Conservation (phyloP, 2,329 filamentous ascomycete species). For the Hypomyces perniciosus region DNA sequence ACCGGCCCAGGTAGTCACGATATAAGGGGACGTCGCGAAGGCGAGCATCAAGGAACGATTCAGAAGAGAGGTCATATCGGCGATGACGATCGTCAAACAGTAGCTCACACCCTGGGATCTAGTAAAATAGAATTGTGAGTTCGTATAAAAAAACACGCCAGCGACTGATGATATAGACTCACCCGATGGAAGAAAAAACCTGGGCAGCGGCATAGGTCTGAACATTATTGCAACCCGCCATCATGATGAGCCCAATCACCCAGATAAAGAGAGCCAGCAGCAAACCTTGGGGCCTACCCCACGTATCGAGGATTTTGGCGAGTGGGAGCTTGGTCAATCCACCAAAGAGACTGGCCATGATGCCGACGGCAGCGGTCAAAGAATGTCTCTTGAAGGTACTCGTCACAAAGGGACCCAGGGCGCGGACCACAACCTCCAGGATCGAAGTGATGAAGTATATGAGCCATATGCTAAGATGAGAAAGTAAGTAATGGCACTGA, state of each 20-base stretch:
- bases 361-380: conserved; percentile 45
- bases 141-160: background rate
- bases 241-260: conserved; percentile 53
- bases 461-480: conserved; percentile 30
- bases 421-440: conserved; percentile 32
- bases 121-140: background rate
- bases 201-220: conserved; percentile 57
- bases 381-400: conserved; percentile 48
- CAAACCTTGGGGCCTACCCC: conserved; percentile 60
- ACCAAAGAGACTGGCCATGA: conserved; percentile 48
- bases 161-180: conserved; percentile 23
- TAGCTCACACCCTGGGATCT: conserved; percentile 36
- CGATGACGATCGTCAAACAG: conserved; percentile 52
- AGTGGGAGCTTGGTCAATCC: conserved; percentile 60
- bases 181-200: conserved; percentile 61
- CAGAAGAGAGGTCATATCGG: conserved; percentile 60
- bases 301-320: conserved; percentile 62
- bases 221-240: conserved; percentile 57
- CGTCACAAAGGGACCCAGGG: conserved; percentile 43
- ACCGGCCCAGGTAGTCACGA: conserved; percentile 60
- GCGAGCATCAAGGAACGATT: conserved; percentile 61
- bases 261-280: conserved; percentile 46
- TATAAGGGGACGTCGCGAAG: conserved; percentile 58
- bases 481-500: background rate
- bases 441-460: conserved; percentile 35